phyloP scores from a whole-genome alignment of 805 yeast species.

The Priceomyces medius region DNA sequence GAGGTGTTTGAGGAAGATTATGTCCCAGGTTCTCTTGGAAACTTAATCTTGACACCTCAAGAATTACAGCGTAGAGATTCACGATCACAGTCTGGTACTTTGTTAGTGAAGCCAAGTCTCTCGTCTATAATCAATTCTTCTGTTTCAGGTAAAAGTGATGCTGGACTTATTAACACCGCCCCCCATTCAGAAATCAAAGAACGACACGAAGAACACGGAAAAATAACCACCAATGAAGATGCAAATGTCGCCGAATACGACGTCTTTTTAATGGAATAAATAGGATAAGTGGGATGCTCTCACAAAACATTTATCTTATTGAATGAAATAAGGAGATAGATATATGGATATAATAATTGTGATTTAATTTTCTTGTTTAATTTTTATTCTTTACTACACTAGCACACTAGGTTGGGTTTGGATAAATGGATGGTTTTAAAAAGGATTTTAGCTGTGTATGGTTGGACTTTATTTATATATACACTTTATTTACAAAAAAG shows the following conservation, averaged over 20 bases:
- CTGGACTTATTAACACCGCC: neutral
- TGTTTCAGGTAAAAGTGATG: slow-evolving; percentile 4
- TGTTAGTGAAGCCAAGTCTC: slow-evolving; percentile 34
- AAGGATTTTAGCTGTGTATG: neutral
- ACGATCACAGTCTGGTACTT: slow-evolving; percentile 48
- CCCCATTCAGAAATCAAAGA: neutral
- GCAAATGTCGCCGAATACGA: slow-evolving; percentile 21
- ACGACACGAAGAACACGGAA: neutral
- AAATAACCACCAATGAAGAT: neutral
- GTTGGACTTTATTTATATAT: neutral
- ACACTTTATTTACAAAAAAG: neutral
- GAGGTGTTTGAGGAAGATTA: slow-evolving; percentile 64
- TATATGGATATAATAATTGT: neutral
- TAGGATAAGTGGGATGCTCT: neutral
- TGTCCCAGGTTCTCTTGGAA: slow-evolving; percentile 80
- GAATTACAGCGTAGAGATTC: slow-evolving; percentile 71
- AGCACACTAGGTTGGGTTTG: neutral
- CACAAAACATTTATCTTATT: neutral
- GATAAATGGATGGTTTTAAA: neutral
- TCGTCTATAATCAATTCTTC: slow-evolving; percentile 9
- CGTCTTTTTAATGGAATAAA: slow-evolving; percentile 40
- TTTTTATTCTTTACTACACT: neutral
- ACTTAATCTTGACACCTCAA: slow-evolving; percentile 71
- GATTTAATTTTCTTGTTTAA: neutral
- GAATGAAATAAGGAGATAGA: neutral